Evolutionary conservation across 257 asterid genomes (phyloP), one percentile per base, ranked within the genome.

Genomic region (Cruciata laevipes): DNA sequence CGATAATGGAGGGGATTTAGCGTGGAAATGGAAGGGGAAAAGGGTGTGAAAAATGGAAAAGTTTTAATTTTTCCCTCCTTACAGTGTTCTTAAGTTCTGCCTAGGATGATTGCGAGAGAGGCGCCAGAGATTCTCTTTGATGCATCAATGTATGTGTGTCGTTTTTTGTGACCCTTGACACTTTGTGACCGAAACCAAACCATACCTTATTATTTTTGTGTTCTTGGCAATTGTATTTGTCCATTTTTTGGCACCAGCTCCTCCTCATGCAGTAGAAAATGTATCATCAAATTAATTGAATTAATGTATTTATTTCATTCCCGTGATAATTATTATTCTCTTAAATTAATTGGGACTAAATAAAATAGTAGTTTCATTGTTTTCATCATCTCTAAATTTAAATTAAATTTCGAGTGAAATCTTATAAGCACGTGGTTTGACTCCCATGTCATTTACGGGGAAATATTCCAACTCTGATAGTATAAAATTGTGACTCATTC

Each of bases 21-120:
- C 73, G 73, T 69, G 24, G 58, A 69, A 69, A 69, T 57, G 30
- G 47, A 61, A 40, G 66, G 56, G 60, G 56, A 55, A 68, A 20
- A 24, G 18, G 18, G 18, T 23, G 73, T 59, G 66, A 59, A 69
- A 69, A 59, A 35, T 38, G 61, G 42, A 49, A 60, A 38, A 47
- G 55, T 47, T 47, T 37, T n/a, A n/a, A 42, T 58, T 35, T 35
- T 58, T 58, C 57, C 47, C 73, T 25, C 67, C 67, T 42, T n/a
- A 42, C 51, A 42, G 51, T 42, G 51, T 42, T 42, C 11, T 17
- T 9, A 58, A 27, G 56, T 13, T 27, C 65, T 58, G 63, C 65
- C 72, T 56, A 56, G 51, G 44, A 25, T 20, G 30, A 56, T 56
- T 20, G 61, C 30, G 61, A 56, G 61, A 56, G 31, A 0, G 63